Base-by-base conservation (phyloP, 768 basidiomycete species). In the Phlebiopsis gigantea region DNA sequence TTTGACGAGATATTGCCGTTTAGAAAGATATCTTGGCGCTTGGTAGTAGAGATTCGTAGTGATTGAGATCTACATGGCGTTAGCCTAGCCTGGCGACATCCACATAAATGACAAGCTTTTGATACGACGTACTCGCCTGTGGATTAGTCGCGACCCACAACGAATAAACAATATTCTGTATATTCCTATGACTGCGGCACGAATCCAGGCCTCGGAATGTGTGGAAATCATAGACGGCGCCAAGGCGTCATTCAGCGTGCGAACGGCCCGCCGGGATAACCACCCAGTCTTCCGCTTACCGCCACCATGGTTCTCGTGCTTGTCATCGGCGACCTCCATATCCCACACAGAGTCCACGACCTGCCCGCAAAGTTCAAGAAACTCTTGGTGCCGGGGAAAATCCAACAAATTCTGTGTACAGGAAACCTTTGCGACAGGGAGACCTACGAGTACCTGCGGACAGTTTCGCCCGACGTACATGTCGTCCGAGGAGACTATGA, bases 391-490 rank as follows among this genome's bases (percentile, higher is more conserved):
- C 63, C 68, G 68, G 97, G 97, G 21, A 99, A 99, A 72, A 98
- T 99, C 45, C 92, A 95, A 60, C 96, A 98, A 71, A 97, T 98
- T 57, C 78, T 98, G 24, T 97, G 93, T 70, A 98, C 96, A 0
- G 97, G 97, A 46, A 98, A 98, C 69, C 88, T 98, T 22, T 95
- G 93, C 71, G 97, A 99, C 75, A 87, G 88, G 66, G 96, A 98
- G 72, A 98, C 97, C 6, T 94, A 90, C 71, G 97, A 98, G 63
- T 98, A 97, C 75, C 78, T 99, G 22, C 79, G 92, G 62, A 93
- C 91, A 14, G 90, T 99, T n/a, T 87, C 91, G 17, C 85, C 90
- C 9, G 97, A 98, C 66, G 90, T 98, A 6, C 81, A 90, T 62
- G 88, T 93, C 43, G 96, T 95, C 2, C 79, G 85, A 63, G 97